phyloP scores from a whole-genome alignment of 306 rosid species.

The Medicago arabica region DNA sequence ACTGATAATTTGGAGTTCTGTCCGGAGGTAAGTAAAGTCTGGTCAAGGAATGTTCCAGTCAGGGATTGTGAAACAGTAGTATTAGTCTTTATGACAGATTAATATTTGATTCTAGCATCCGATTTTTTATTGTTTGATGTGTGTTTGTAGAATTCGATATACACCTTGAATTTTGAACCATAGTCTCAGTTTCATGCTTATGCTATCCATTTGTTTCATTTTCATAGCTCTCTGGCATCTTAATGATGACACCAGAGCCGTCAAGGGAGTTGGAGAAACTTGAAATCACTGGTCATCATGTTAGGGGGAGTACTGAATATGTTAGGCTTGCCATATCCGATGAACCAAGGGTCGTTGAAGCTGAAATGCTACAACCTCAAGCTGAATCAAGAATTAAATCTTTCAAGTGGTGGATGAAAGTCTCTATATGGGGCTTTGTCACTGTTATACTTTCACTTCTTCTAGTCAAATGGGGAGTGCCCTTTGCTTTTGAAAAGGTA shows the following conservation, averaged over 20 bases:
- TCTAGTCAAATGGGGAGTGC: constrained; percentile 81
- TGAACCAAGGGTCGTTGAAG: constrained; percentile 61
- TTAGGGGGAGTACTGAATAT: constrained; percentile 73
- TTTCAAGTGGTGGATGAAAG: constrained; percentile 79
- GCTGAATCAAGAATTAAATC: constrained; percentile 55
- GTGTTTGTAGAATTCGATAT: constrained; percentile 19
- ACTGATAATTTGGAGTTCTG: background rate
- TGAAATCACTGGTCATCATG: constrained; percentile 56
- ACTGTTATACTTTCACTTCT: constrained; percentile 47
- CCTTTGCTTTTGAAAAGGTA: constrained; percentile 89
- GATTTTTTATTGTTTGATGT: constrained; percentile 17
- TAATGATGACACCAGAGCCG: constrained; percentile 62
- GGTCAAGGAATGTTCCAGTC: background rate
- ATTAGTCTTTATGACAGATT: background rate
- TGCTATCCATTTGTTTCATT: constrained; percentile 31
- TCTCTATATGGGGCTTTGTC: constrained; percentile 58
- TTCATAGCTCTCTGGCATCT: constrained; percentile 42
- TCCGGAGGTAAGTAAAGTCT: background rate
- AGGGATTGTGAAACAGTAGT: background rate
- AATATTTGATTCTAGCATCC: constrained; percentile 28
- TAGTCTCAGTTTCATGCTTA: constrained; percentile 31
- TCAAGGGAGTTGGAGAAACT: constrained; percentile 59
- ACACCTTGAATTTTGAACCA: constrained; percentile 23
- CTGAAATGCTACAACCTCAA: constrained; percentile 61
- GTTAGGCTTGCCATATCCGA: constrained; percentile 79